Conservation (phyloP, 116 monocot species). For the Posidonia oceanica region DNA sequence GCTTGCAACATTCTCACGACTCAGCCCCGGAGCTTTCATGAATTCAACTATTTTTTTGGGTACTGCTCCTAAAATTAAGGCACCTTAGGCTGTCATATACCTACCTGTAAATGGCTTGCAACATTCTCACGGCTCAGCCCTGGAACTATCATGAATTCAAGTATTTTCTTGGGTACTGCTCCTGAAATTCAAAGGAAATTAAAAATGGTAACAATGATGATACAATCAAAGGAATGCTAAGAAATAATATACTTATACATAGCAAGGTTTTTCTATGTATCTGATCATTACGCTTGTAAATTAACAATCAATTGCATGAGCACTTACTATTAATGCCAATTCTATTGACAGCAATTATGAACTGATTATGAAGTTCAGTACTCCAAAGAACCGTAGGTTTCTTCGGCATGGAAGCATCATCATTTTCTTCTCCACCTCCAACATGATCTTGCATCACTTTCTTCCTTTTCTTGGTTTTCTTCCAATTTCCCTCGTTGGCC, state of each 20-base stretch:
- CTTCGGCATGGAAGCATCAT: conserved; percentile 37
- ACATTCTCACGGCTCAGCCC: conserved; percentile 18
- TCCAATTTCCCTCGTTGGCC: not conserved
- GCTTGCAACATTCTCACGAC: conserved; percentile 26
- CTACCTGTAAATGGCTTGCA: conserved; percentile 33
- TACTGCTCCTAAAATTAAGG: conserved; percentile 14
- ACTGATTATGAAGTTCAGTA: conserved; percentile 55
- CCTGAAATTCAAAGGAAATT: conserved; percentile 8
- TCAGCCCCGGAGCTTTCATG: conserved; percentile 15
- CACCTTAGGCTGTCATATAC: not conserved
- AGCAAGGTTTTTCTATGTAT: too few relatives aligned
- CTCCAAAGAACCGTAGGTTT: conserved; percentile 85
- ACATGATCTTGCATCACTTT: not conserved
- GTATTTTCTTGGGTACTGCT: conserved; percentile 28
- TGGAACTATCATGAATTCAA: conserved; percentile 18
- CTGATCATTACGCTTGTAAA: too few relatives aligned
- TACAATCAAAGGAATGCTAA: not conserved
- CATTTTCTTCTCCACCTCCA: conserved; percentile 13
- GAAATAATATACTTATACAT: too few relatives aligned
- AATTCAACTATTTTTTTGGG: conserved; percentile 26
- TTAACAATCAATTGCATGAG: not conserved
- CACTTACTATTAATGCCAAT: conserved; percentile 72
- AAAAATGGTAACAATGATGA: not conserved
- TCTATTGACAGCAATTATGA: conserved; percentile 55
- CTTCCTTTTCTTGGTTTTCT: not conserved